phyloP scores from a whole-genome alignment of 139 green algal genomes.

The Chlorokybus atmophyticus region DNA sequence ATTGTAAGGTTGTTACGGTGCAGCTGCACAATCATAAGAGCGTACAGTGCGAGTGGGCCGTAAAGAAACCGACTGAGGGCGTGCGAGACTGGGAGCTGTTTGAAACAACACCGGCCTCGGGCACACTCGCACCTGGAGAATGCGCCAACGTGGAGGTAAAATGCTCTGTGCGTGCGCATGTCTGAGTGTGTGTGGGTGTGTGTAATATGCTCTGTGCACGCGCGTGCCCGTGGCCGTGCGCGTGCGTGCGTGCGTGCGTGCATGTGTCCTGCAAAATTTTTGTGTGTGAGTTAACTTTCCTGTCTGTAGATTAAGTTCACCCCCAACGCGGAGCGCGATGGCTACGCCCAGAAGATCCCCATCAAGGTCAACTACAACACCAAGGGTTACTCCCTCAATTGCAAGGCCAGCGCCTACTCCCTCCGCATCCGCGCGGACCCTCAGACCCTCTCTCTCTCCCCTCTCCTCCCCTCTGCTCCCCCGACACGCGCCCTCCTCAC shows the following conservation, averaged over 20 bases:
- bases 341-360: slow-evolving; percentile 38
- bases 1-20: slow-evolving; percentile 50
- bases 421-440: slow-evolving; percentile 36
- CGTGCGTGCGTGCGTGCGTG: no score
- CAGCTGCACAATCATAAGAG: slow-evolving; percentile 54
- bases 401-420: slow-evolving; percentile 30
- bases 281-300: no score
- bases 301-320: no score
- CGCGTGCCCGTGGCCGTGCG: no score
- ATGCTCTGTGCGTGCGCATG: no score
- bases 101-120: slow-evolving; percentile 30
- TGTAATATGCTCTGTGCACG: no score
- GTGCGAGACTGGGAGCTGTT: slow-evolving; percentile 56
- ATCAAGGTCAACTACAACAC: slow-evolving; percentile 50
- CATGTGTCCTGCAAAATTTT: no score
- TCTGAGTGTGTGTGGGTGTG: no score
- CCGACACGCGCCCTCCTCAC: slow-evolving; percentile 30
- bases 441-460: slow-evolving; percentile 38
- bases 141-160: slow-evolving; percentile 32
- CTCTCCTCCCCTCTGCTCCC: slow-evolving; percentile 45
- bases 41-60: slow-evolving; percentile 47
- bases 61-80: slow-evolving; percentile 48
- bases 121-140: slow-evolving; percentile 40
- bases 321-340: slow-evolving; percentile 21
- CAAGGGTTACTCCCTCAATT: slow-evolving; percentile 25